Conservation (phyloP, 768 basidiomycete species). For the Cystofilobasidium macerans region DNA sequence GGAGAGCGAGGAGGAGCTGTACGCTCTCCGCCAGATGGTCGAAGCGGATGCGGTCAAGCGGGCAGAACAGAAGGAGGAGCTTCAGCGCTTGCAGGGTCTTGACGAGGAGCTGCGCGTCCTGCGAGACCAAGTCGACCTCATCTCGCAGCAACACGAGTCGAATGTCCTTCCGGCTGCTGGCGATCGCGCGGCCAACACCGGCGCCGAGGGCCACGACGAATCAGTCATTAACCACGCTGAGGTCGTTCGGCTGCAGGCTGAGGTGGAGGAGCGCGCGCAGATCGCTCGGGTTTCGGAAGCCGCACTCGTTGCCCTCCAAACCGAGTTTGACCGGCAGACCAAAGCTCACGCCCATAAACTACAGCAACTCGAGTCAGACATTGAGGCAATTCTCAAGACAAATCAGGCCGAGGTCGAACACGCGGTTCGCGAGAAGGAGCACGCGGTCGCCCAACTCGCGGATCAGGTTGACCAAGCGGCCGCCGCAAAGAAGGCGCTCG, state of each 20-base stretch:
- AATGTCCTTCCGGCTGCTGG: neutral
- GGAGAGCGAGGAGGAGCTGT: slow-evolving; percentile 6
- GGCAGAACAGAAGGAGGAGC: neutral
- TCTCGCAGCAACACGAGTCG: slow-evolving; percentile 6
- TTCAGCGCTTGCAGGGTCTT: neutral
- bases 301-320: slow-evolving; percentile 1
- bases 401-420: slow-evolving; percentile 43
- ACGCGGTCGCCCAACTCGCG: slow-evolving; percentile 11
- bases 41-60: neutral
- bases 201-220: neutral
- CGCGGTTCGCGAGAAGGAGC: neutral
- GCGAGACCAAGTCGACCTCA: slow-evolving; percentile 9
- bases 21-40: neutral
- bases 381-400: slow-evolving; percentile 55
- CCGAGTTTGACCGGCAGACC: slow-evolving; percentile 3
- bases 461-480: too few species aligned
- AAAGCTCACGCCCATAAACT: slow-evolving; percentile 30
- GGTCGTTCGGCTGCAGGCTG: neutral
- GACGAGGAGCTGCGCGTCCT: slow-evolving; percentile 5
- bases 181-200: neutral
- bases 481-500: neutral
- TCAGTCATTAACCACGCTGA: neutral
- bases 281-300: neutral
- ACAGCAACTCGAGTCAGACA: slow-evolving; percentile 46
- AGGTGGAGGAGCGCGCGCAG: neutral